Base-by-base conservation (phyloP, 2,329 filamentous ascomycete species). In the Ceratocystis ficicola region DNA sequence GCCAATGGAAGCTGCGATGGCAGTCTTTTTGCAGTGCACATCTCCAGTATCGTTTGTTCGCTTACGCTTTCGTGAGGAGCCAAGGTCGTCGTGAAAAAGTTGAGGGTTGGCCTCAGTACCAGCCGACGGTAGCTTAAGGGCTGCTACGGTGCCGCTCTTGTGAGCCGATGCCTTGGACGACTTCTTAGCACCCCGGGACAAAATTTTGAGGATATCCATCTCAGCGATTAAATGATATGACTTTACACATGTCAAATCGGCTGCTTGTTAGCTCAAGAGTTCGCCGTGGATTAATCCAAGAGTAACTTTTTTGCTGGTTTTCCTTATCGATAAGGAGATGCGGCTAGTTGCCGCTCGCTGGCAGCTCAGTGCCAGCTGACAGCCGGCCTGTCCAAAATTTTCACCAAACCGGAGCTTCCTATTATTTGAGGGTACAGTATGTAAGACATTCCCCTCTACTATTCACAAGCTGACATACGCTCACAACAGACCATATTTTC, bases 171-270 rank as follows among this genome's bases (percentile, higher is more conserved):
- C 71, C 66, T 76, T 79, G 4, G 77, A 72, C 15, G 79, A 76
- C 71, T 79, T 79, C 68, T 88, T 89, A 2, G 84, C 85, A 66
- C 86, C 86, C 63, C 87, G 81, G 44, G 87, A 89, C 67, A 91
- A 77, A 41, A 91, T 77, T 71, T 86, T 89, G 72, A 90, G 78
- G 65, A 90, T 85, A 75, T 91, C 87, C 86, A 89, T 89, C 66
- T 62, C 70, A 17, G 32, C 8, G 8, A 5, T 25, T 36, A 22
- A 22, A 10, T 32, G 46, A 20, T 20, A 30, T 30, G 32, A 15
- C n/a, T 44, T 30, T 62, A 5, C 28, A n/a, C 48, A 28, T 10
- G 22, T 28, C 7, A n/a, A 22, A 28, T 59, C 12, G 2, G 48
- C 48, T 10, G n/a, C 17, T 32, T 59, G 5, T n/a, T 32, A 30